A percentile compares a stretch with the other conserved stretches of the same genome.
Conservation (phyloP, 176 grass and related monocot species). For the Oryza nivara region DNA sequence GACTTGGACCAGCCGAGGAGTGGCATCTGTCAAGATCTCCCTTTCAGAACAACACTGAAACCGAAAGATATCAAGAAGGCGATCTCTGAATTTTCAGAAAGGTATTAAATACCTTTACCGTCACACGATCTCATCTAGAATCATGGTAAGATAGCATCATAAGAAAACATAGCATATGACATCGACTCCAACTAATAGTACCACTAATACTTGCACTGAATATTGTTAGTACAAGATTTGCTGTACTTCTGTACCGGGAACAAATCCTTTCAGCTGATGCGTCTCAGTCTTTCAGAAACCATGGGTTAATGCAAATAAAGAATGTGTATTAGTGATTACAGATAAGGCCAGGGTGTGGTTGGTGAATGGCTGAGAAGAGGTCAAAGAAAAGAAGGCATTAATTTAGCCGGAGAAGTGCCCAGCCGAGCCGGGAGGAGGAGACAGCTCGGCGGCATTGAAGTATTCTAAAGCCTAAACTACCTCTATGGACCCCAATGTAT, state of each 20-base stretch:
- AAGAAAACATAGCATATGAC: neutral
- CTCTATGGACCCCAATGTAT: neutral
- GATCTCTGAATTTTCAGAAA: neutral
- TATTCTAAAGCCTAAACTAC: conserved; percentile 28
- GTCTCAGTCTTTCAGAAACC: neutral
- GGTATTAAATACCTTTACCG: neutral
- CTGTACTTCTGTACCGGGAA: conserved; percentile 34
- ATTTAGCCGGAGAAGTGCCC: conserved; percentile 18
- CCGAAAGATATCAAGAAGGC: neutral
- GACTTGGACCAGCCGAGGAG: neutral
- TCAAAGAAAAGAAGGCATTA: conserved; percentile 17
- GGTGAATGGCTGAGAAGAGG: neutral
- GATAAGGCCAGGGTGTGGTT: neutral
- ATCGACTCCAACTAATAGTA: neutral
- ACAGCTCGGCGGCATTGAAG: conserved; percentile 35
- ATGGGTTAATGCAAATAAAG: neutral
- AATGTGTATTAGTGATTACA: conserved; percentile 1
- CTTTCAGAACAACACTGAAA: neutral
- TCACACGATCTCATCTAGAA: neutral
- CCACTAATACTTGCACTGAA: neutral
- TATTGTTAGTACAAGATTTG: neutral
- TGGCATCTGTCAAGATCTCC: neutral
- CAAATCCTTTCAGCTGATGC: conserved; percentile 40
- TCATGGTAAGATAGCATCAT: neutral
- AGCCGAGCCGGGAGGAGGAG: conserved; percentile 18